Evolutionary conservation across 2,329 filamentous ascomycete species (phyloP), one percentile per base, ranked within the genome.

Genomic region (Metarhizium brunneum): DNA sequence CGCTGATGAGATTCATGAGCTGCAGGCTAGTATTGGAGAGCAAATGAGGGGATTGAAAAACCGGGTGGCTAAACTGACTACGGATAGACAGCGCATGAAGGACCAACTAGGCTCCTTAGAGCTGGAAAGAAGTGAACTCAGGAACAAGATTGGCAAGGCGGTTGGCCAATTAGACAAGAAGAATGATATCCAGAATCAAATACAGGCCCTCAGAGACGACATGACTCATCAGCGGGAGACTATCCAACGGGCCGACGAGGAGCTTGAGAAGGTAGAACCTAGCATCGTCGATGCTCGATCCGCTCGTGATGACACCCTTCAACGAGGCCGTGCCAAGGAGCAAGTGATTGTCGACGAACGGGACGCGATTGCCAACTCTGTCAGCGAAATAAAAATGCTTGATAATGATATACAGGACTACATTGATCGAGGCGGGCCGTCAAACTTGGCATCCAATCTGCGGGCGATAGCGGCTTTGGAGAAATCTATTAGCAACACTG

Each of bases 161-260:
- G 78, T 81, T 50, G 85, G 87, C 57, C 85, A 92, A 63, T 76
- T 97, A 30, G 90, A 95, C 67, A 90, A 89, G 71, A 96, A 92
- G 73, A 79, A 81, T 43, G 80, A 82, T 47, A 76, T 96, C 25
- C 76, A 83, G 58, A 74, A 76, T 45, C 88, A 91, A 59, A 83
- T 97, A 36, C 83, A 90, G 57, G 81, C 87, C 55, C 80, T 89
- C 61, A 90, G 85, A 64, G 81, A 81, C 10, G 81, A 86, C 47
- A 88, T 85, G 60, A 68, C 65, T 25, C 81, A 87, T 60, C 86
- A 92, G 66, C 84, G 86, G 50, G 84, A 88, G 35, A 72, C 76
- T 25, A 88, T 95, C 47, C 81, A 83, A 57, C 75, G 79, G 55
- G 82, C 85, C 1, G 91, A 96, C 62, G 73, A 76, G 51, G 87